phyloP scores from a whole-genome alignment of 805 yeast species.

The Kurtzmaniella cleridarum region DNA sequence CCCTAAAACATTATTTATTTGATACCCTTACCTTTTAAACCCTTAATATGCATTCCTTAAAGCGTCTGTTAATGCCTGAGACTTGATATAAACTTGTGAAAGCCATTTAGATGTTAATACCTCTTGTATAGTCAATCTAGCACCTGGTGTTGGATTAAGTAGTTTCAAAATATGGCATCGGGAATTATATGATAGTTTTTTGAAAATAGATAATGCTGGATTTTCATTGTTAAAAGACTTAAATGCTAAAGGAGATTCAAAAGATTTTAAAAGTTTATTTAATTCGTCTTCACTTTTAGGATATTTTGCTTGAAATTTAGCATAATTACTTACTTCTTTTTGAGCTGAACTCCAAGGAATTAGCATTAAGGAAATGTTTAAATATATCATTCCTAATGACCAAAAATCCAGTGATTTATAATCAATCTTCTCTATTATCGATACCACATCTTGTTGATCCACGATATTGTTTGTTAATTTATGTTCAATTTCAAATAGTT shows the following conservation, averaged over 20 bases:
- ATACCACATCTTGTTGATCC: neutral
- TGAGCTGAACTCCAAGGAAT: constrained; percentile 46
- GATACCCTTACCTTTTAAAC: neutral
- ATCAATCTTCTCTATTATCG: constrained; percentile 8
- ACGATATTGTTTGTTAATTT: neutral
- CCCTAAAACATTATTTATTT: no score
- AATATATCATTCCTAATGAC: constrained; percentile 48
- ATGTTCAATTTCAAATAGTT: constrained; percentile 27
- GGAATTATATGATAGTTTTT: constrained; percentile 33
- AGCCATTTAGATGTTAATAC: constrained; percentile 32
- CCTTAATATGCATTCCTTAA: constrained; percentile 1
- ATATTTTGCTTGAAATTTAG: constrained; percentile 20
- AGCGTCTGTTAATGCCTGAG: constrained; percentile 23
- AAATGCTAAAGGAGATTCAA: neutral
- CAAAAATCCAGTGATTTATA: constrained; percentile 43
- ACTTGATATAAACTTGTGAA: constrained; percentile 32
- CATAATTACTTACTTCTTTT: constrained; percentile 17
- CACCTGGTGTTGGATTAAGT: constrained; percentile 25
- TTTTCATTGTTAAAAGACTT: constrained; percentile 12
- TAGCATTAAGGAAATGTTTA: constrained; percentile 37
- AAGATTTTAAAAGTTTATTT: constrained; percentile 14
- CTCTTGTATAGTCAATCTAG: constrained; percentile 20
- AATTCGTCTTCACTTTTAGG: constrained; percentile 20
- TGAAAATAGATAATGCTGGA: constrained; percentile 30
- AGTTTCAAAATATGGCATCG: constrained; percentile 25